Percentiles rank a stretch among this genome's conserved stretches.
Conservation (phyloP, 805 yeast species). For the Starmera caribaea region DNA sequence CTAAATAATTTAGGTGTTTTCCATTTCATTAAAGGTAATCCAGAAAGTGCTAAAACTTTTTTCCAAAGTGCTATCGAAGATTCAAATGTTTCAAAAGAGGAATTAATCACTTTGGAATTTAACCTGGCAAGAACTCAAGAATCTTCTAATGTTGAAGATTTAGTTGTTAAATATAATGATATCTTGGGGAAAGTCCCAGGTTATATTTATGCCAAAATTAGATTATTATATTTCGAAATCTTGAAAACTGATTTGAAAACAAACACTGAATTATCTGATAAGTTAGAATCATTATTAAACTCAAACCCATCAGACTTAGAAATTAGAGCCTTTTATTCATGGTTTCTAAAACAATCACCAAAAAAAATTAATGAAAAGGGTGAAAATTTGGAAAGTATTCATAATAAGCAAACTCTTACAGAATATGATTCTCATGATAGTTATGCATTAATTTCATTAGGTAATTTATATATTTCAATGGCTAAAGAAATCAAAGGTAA, state of each 20-base stretch:
- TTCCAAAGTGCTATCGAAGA: conserved; percentile 39
- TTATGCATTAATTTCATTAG: conserved; percentile 83
- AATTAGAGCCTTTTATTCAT: conserved; percentile 84
- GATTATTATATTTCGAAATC: conserved; percentile 55
- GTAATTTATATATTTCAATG: conserved; percentile 73
- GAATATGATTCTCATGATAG: conserved; percentile 80
- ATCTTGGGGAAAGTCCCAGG: conserved; percentile 55
- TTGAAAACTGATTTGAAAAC: conserved; percentile 35
- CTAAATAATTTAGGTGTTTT: conserved; percentile 82
- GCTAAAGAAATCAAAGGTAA: conserved; percentile 63
- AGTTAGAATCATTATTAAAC: conserved; percentile 44
- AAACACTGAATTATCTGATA: conserved; percentile 31
- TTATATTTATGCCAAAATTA: conserved; percentile 65
- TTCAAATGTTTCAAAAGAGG: conserved; percentile 18
- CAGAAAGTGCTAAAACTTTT: conserved; percentile 43
- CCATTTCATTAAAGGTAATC: conserved; percentile 55
- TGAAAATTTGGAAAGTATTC: conserved; percentile 59
- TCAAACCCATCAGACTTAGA: conserved; percentile 58
- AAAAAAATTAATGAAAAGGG: conserved; percentile 30
- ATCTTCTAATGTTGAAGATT: conserved; percentile 19
- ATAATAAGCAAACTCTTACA: conserved; percentile 77
- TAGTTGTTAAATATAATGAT: conserved; percentile 34
- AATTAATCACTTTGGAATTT: conserved; percentile 42
- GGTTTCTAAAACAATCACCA: conserved; percentile 64
- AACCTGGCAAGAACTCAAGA: conserved; percentile 76